A percentile compares a stretch with the other conserved stretches of the same genome.
phyloP scores from a whole-genome alignment of 768 basidiomycete genomes.

The Mrakia gelida region DNA sequence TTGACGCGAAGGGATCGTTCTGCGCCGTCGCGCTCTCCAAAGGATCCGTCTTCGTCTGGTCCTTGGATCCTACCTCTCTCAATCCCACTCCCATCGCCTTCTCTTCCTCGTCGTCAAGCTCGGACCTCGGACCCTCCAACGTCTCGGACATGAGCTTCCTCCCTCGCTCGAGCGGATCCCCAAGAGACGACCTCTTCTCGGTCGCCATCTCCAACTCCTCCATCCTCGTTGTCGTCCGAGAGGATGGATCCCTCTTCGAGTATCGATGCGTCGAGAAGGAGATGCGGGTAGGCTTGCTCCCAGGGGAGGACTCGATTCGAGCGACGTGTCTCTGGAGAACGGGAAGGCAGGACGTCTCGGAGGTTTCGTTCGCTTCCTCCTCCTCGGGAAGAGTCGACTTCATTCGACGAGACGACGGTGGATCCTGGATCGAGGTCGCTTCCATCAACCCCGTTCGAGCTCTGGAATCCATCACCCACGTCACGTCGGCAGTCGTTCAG shows the following conservation, averaged over 20 bases:
- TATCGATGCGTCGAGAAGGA: neutral
- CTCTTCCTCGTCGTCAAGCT: neutral
- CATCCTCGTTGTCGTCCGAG: conserved; percentile 19
- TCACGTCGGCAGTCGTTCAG: neutral
- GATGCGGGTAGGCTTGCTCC: neutral
- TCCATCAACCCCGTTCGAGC: neutral
- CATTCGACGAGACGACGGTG: neutral
- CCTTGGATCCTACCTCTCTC: neutral
- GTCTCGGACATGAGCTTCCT: neutral
- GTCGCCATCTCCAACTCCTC: neutral
- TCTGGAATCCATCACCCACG: neutral
- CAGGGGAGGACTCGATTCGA: neutral
- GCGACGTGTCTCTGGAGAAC: conserved; percentile 18
- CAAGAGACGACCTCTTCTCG: conserved; percentile 1
- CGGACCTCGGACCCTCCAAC: neutral
- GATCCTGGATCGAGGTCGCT: conserved; percentile 6
- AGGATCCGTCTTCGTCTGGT: conserved; percentile 27
- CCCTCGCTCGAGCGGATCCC: neutral
- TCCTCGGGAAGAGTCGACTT: conserved; percentile 3
- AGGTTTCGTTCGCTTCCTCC: conserved; percentile 5
- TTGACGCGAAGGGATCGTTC: conserved; percentile 18
- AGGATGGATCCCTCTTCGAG: conserved; percentile 22
- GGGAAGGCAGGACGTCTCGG: neutral
- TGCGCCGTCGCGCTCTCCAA: conserved; percentile 18
- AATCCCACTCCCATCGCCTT: conserved; percentile 1